Evolutionary conservation across 169 alveolate genomes (phyloP).

Genomic region (Plasmodium ovale): DNA sequence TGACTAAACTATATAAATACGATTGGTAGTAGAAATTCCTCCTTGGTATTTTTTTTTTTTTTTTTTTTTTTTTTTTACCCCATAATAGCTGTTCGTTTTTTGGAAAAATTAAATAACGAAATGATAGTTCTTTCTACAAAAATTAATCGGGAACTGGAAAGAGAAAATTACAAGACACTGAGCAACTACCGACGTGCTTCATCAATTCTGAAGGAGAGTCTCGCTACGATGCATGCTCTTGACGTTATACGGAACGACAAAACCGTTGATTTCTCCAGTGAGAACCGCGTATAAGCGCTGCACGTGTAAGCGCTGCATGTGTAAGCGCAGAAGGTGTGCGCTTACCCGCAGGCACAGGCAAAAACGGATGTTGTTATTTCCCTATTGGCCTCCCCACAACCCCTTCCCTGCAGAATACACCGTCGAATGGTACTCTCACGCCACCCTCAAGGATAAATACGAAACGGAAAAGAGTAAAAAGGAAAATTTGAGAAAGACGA

Average conservation of each 20-base stretch:
- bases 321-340: neutral
- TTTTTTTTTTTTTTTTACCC: neutral
- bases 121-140: constrained; percentile 6
- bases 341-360: neutral
- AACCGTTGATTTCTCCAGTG: constrained; percentile 6
- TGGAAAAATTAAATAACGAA: constrained; percentile 25
- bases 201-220: constrained; percentile 16
- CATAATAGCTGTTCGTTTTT: constrained; percentile 36
- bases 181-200: neutral
- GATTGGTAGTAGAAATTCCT: too few relatives aligned
- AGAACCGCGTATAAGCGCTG: neutral
- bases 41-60: neutral
- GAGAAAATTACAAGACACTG: neutral
- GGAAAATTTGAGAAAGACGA: neutral
- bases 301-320: neutral
- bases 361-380: neutral
- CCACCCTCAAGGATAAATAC: constrained; percentile 40
- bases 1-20: too few relatives aligned
- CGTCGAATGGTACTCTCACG: constrained; percentile 35
- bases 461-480: constrained; percentile 20
- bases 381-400: neutral
- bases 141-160: constrained; percentile 8
- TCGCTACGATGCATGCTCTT: constrained; percentile 47
- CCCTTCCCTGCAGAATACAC: constrained; percentile 7
- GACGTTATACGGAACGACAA: constrained; percentile 16